Percentiles rank a stretch among this genome's conserved stretches.
phyloP scores from a whole-genome alignment of 345 rosid genomes.

The Excoecaria agallocha region DNA sequence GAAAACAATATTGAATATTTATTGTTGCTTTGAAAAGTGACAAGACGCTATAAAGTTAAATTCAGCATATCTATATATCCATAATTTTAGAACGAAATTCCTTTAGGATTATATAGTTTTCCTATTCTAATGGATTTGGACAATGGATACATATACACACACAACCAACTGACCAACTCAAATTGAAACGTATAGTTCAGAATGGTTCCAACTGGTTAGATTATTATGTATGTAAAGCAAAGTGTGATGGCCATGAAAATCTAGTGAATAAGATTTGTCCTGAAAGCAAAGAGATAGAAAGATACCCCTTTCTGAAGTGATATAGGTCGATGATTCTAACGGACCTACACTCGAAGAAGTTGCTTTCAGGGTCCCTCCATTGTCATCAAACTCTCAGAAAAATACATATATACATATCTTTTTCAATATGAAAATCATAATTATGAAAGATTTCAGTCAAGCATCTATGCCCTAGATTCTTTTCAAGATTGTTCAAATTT shows the following conservation, averaged over 20 bases:
- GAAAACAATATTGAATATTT: too few relatives aligned
- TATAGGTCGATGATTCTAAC: constrained; percentile 46
- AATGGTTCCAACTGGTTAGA: constrained; percentile 11
- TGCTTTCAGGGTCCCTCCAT: constrained; percentile 37
- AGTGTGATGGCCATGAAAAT: too few relatives aligned
- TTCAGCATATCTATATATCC: too few relatives aligned
- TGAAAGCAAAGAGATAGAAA: neutral
- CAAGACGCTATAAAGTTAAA: too few relatives aligned
- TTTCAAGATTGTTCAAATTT: constrained; percentile 6
- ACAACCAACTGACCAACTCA: constrained; percentile 42
- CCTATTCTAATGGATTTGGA: too few relatives aligned
- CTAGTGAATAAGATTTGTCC: constrained; percentile 6
- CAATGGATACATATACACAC: too few relatives aligned
- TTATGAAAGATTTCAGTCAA: constrained; percentile 15
- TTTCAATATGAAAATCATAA: constrained; percentile 36
- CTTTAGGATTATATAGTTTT: too few relatives aligned
- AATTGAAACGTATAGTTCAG: constrained; percentile 39
- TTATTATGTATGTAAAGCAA: constrained; percentile 25
- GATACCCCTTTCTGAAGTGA: constrained; percentile 50
- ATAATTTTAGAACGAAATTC: too few relatives aligned
- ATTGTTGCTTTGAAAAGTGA: too few relatives aligned
- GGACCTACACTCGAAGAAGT: constrained; percentile 24
- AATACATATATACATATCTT: constrained; percentile 1
- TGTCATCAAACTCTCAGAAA: constrained; percentile 26
- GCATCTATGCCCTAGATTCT: constrained; percentile 15